These are phyloP conservation scores for Fusarium sp. DNA, from an alignment of 2,329 filamentous ascomycete species.

Conservation along the genomic window DNA sequence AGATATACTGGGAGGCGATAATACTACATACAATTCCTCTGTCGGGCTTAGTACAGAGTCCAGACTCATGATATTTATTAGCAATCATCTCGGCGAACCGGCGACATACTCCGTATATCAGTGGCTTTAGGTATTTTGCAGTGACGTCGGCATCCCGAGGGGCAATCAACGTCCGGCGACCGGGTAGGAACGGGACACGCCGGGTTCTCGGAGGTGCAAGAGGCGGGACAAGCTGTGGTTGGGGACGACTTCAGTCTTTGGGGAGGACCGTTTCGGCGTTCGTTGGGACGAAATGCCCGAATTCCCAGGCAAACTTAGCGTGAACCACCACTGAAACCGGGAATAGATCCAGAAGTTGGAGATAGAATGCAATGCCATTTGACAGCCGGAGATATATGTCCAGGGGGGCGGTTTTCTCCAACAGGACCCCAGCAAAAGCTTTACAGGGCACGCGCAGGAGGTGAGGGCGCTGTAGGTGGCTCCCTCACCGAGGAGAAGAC, in stretches of 20 bases:
- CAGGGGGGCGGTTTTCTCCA: constrained; percentile 26
- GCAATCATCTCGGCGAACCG: constrained; percentile 14
- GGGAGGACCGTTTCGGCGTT: constrained; percentile 29
- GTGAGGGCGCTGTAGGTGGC: constrained; percentile 30
- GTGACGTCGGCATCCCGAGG: constrained; percentile 38
- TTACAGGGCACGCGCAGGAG: constrained; percentile 15
- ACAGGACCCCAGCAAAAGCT: neutral
- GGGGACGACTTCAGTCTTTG: constrained; percentile 25
- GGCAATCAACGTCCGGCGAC: constrained; percentile 32
- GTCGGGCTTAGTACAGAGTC: neutral
- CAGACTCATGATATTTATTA: neutral
- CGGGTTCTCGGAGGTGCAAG: constrained; percentile 28
- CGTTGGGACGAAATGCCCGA: constrained; percentile 39
- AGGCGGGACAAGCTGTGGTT: constrained; percentile 23
- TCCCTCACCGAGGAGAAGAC: constrained; percentile 11
- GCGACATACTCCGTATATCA: constrained; percentile 13
- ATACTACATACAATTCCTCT: neutral
- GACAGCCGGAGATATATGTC: constrained; percentile 44
- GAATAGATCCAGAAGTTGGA: constrained; percentile 18
- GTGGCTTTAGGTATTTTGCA: constrained; percentile 12
- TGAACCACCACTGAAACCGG: constrained; percentile 18
- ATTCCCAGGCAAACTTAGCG: constrained; percentile 27
- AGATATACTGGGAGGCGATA: constrained; percentile 2
- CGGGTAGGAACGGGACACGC: constrained; percentile 45
- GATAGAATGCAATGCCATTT: constrained; percentile 8